Conservation (phyloP, 306 rosid species). For the Spatholobus suberectus region DNA sequence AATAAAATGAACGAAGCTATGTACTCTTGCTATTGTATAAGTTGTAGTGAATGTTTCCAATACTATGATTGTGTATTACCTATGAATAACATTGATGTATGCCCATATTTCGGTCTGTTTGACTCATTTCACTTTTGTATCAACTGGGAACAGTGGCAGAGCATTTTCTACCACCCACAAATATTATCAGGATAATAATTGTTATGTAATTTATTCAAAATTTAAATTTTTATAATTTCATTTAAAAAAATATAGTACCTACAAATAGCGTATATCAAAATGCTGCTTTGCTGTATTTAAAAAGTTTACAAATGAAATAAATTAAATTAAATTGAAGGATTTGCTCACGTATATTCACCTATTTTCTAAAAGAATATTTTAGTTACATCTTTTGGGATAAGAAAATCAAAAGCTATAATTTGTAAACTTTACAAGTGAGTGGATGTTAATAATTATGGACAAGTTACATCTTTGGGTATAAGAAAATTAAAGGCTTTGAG, state of each 20-base stretch:
- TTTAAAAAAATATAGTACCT: background rate
- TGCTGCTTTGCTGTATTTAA: background rate
- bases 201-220: background rate
- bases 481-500: too few species aligned
- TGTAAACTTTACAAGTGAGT: too few species aligned
- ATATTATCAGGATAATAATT: background rate
- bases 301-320: background rate
- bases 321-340: background rate
- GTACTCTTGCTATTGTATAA: background rate
- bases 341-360: background rate
- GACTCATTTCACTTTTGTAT: background rate
- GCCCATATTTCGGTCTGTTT: background rate
- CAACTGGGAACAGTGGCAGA: background rate
- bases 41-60: background rate
- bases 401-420: background rate
- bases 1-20: background rate
- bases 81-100: conserved; percentile 5
- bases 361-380: background rate
- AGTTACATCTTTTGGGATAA: background rate
- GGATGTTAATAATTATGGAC: too few species aligned
- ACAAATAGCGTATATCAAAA: background rate
- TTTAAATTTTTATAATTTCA: background rate
- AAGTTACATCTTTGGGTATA: too few species aligned
- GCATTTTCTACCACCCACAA: background rate
- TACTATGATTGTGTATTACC: background rate